phyloP scores from a whole-genome alignment of 2,329 filamentous ascomycete species.

The Fusarium sarcochroum region DNA sequence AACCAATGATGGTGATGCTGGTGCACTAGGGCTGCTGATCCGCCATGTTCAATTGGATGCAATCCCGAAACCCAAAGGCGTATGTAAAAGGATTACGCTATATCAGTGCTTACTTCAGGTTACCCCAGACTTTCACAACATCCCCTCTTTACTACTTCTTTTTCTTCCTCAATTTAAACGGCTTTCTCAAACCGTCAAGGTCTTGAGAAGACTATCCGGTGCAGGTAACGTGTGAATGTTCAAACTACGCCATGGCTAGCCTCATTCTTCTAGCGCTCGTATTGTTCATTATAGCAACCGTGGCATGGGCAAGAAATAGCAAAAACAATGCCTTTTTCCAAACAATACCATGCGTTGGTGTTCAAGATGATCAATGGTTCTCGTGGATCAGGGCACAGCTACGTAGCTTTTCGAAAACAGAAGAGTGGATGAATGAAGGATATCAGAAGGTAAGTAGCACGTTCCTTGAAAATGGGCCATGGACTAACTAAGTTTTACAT shows the following conservation, averaged over 20 bases:
- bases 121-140: not conserved
- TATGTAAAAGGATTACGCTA: not conserved
- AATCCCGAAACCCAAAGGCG: not conserved
- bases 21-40: not conserved
- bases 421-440: slow-evolving; percentile 6
- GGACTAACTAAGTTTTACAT: not conserved
- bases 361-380: not conserved
- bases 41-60: not conserved
- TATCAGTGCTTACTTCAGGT: not conserved
- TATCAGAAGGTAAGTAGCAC: not conserved
- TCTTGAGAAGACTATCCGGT: not conserved
- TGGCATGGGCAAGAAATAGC: not conserved
- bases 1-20: not conserved
- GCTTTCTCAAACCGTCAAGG: not conserved
- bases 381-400: not conserved
- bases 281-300: not conserved
- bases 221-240: too few relatives aligned
- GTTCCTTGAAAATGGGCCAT: not conserved
- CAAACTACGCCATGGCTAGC: not conserved
- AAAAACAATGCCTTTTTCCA: not conserved
- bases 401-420: slow-evolving; percentile 5
- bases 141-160: not conserved
- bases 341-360: not conserved
- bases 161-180: not conserved
- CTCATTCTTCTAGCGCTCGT: fast-evolving